These are phyloP conservation scores for Rubia tinctorum DNA, from an alignment of 305 asterid species.

Conservation along the genomic window DNA sequence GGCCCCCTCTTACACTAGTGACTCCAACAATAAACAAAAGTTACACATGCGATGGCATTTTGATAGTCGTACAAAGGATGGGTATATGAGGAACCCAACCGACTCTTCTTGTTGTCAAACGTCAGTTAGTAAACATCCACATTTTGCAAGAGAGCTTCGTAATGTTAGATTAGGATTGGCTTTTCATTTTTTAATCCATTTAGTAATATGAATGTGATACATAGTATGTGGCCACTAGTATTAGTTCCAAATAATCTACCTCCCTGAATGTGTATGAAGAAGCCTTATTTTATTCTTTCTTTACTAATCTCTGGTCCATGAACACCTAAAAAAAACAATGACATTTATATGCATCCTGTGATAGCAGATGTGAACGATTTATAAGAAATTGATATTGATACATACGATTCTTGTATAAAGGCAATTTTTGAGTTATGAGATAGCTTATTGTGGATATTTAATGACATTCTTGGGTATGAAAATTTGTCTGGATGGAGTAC, in stretches of 20 bases:
- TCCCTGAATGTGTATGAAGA: conserved; percentile 15
- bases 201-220: conserved; percentile 8
- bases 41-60: conserved; percentile 5
- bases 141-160: not conserved
- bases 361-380: no score
- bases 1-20: no score
- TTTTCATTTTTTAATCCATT: conserved; percentile 23
- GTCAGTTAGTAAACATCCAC: not conserved
- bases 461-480: conserved; percentile 15
- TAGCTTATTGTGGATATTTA: conserved; percentile 3
- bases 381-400: not conserved
- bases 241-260: conserved; percentile 18
- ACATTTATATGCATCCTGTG: no score
- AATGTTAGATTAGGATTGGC: conserved; percentile 25
- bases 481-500: conserved; percentile 13
- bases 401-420: conserved; percentile 12
- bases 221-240: conserved; percentile 23
- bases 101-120: not conserved
- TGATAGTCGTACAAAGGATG: not conserved
- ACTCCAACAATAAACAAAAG: no score
- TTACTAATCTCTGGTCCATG: not conserved
- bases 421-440: not conserved
- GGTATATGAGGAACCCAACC: not conserved
- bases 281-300: not conserved
- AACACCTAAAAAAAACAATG: no score